Base-by-base conservation (phyloP, 2,329 filamentous ascomycete genomes). In the Colletotrichum sp. region DNA sequence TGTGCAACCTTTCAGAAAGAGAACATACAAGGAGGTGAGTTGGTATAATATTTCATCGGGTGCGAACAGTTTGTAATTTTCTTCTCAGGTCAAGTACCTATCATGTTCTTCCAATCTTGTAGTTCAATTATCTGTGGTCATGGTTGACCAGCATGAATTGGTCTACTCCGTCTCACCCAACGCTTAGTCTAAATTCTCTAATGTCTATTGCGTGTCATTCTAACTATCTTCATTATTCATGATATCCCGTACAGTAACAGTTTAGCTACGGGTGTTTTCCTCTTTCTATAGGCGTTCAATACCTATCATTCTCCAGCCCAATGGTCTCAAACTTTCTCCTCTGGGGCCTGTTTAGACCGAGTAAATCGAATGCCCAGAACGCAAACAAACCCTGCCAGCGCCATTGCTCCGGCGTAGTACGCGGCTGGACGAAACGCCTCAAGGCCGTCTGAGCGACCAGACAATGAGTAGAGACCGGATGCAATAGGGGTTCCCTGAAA, bases 391-490 rank as follows among this genome's bases (percentile, higher is more conserved):
- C 74, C 76, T 15, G 78, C 75, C 48, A 79, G 65, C 2, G 80
- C 80, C 75, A 79, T 78, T 8, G 78, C 79, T 5, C 80, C 80
- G 3, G 79, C 79, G n/a, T 82, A 82, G 55, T 79, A 81, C 1
- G 80, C 79, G 1, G 80, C 80, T 5, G 80, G 80, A 9, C 80
- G 73, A 58, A 80, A 81, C 22, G 66, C 68, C 30, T 69, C 75
- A 2, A 80, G 71, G 16, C 76, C 74, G 16, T 75, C 76, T 1
- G 58, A 76, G 13, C 60, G 61, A 2, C 77, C 78, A 0, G 80
- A 78, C 34, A 79, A n/a, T 2, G 80, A 77, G 60, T 81, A 82
- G 7, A 82, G 74, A 3, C 78, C 75, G 1, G 80, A 80, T 7
- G 79, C 80, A 25, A 82, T 80, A 1, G 80, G 80, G 1, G 80